Evolutionary conservation across 306 rosid genomes (phyloP), one percentile per base, ranked within the genome.

Genomic region (Luffa acutangula): DNA sequence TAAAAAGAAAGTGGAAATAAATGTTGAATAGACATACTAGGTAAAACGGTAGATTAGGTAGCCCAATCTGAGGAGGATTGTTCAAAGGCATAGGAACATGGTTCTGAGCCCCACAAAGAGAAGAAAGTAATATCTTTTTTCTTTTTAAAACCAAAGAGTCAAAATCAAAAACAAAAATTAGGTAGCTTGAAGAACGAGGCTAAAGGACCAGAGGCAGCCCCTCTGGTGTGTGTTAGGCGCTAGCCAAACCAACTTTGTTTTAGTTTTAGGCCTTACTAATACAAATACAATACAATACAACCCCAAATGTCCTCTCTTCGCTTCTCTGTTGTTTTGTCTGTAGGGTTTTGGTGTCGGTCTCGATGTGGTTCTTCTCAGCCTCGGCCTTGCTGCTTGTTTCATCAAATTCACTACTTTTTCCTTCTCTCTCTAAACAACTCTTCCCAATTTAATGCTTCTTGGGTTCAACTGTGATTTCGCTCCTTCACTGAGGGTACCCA

Each of bases 401-500:
- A 69, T 69, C 75, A 69, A 69, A 42, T 69, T 69, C 75, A 42
- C 75, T 37, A 20, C 54, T 43, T 43, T 43, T 20, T 9, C 7
- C 9, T 10, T 46, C n/a, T 52, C 1, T 12, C 18, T 39, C 42
- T 1, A 60, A 60, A 25, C 39, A 60, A 4, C 18, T 14, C n/a
- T 63, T 43, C 15, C 53, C 75, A 69, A 42, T 18, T 69, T 42
- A 41, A 45, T 69, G 53, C 75, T 67, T 41, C 6, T 69, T 69
- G 77, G 84, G 70, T 69, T 46, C n/a, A 67, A 76, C 2, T 9
- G 79, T 76, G 33, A 57, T 75, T 84, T 46, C 15, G 9, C 2
- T 2, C 11, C 66, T 77, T 51, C 80, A 71, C 3, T n/a, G 80
- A 83, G 93, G 90, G 48, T 65, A 89, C 54, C 63, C 2, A 45